These are phyloP conservation scores for Suillus sp. DNA, from an alignment of 768 basidiomycete species.

Conservation along the genomic window DNA sequence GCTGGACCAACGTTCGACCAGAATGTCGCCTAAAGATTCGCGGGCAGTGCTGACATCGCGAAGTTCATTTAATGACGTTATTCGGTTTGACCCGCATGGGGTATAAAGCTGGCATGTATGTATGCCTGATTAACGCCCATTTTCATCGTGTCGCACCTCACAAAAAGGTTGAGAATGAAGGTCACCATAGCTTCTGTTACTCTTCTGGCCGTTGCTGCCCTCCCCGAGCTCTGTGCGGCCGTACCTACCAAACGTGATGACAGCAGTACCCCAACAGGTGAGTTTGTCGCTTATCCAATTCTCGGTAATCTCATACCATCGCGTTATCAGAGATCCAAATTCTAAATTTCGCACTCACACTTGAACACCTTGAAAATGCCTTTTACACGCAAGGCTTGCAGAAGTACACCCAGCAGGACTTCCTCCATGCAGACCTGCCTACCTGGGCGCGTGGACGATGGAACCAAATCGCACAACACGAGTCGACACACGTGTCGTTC, in stretches of 20 bases:
- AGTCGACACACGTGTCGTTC: conserved; percentile 46
- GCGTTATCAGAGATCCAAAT: conserved; percentile 25
- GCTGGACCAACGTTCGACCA: not conserved
- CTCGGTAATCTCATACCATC: not conserved
- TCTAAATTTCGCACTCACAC: conserved; percentile 38
- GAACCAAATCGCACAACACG: conserved; percentile 43
- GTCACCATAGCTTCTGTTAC: not conserved
- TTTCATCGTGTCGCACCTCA: not conserved
- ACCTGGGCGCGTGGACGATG: conserved; percentile 39
- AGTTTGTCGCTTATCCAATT: not conserved
- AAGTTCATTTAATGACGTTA: not conserved
- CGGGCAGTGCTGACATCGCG: not conserved
- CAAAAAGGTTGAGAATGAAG: conserved; percentile 5
- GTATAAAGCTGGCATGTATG: not conserved
- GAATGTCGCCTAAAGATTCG: not conserved
- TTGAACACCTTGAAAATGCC: conserved; percentile 40
- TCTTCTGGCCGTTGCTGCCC: conserved; percentile 2
- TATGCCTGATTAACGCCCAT: not conserved
- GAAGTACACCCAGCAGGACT: conserved; percentile 40
- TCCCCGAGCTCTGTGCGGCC: not conserved
- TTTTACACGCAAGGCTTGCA: conserved; percentile 37
- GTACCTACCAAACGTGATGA: conserved; percentile 3
- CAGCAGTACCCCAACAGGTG: conserved; percentile 9
- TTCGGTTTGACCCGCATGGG: not conserved
- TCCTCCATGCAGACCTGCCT: conserved; percentile 39